These are phyloP conservation scores for Barnettozyma siamensis DNA, from an alignment of 805 yeast species.

Conservation along the genomic window DNA sequence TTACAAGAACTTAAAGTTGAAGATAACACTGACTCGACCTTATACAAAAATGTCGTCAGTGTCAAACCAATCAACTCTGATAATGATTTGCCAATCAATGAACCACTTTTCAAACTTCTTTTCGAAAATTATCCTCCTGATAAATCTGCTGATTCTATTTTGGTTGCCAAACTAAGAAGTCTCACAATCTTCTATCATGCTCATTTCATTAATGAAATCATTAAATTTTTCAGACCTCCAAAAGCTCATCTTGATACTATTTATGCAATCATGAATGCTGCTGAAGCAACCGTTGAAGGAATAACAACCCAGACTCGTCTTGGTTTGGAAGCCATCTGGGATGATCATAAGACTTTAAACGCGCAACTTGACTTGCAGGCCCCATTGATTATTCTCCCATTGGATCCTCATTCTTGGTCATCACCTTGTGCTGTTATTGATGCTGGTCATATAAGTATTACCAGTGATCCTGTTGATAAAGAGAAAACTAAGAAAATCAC, in stretches of 20 bases:
- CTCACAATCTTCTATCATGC: conserved; percentile 89
- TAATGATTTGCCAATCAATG: conserved; percentile 28
- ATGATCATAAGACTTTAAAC: conserved; percentile 88
- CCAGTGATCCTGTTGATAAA: conserved; percentile 73
- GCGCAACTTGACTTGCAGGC: conserved; percentile 88
- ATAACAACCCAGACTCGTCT: conserved; percentile 83
- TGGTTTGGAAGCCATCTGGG: conserved; percentile 89
- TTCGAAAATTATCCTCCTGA: conserved; percentile 87
- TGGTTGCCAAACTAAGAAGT: conserved; percentile 70
- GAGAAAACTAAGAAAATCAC: conserved; percentile 64
- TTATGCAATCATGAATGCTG: conserved; percentile 87
- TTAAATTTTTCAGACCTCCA: conserved; percentile 80
- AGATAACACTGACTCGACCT: conserved; percentile 73
- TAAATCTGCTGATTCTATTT: conserved; percentile 71
- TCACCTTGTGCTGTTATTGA: conserved; percentile 90
- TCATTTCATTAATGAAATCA: conserved; percentile 70
- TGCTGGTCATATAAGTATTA: conserved; percentile 89
- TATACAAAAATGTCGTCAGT: conserved; percentile 85
- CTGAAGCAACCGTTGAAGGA: conserved; percentile 91
- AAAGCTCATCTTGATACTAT: conserved; percentile 80
- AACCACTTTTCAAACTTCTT: conserved; percentile 74
- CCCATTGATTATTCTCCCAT: conserved; percentile 82
- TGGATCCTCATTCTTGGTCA: conserved; percentile 70
- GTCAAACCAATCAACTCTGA: conserved; percentile 57
- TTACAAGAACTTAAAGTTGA: conserved; percentile 79